phyloP scores from a whole-genome alignment of 163 green algal genomes.

The Chlamydomonas reinhardtii region DNA sequence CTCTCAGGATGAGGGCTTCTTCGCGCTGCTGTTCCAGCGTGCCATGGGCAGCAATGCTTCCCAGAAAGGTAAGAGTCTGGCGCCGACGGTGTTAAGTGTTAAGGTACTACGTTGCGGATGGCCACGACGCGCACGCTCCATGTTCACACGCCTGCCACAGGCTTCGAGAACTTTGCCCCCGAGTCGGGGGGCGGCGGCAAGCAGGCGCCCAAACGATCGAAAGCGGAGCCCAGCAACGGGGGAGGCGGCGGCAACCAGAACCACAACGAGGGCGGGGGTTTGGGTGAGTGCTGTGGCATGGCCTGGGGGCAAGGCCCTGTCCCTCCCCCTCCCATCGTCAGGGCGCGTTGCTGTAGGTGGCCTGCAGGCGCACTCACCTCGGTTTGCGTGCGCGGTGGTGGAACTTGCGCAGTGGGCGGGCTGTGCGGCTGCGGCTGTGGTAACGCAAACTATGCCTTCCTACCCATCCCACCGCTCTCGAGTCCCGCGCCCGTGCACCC shows the following conservation, averaged over 20 bases:
- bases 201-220: conserved; percentile 22
- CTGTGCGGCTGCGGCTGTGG: too few relatives aligned
- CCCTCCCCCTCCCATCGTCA: too few relatives aligned
- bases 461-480: too few relatives aligned
- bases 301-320: too few relatives aligned
- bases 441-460: too few relatives aligned
- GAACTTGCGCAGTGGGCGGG: too few relatives aligned
- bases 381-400: too few relatives aligned
- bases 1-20: conserved; percentile 40
- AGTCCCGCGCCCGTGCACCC: too few relatives aligned
- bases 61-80: neutral
- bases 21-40: conserved; percentile 15
- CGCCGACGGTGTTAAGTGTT: too few relatives aligned
- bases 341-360: too few relatives aligned
- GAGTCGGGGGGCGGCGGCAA: conserved; percentile 11
- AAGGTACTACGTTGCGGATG: neutral
- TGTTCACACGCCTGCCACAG: neutral
- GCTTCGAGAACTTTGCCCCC: conserved; percentile 56
- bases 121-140: neutral
- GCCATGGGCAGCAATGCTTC: conserved; percentile 34
- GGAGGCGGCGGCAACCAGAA: conserved; percentile 27
- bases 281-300: conserved; percentile 20
- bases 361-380: too few relatives aligned
- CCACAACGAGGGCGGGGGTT: conserved; percentile 29
- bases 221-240: conserved; percentile 9